These are phyloP conservation scores for Xerocomus spinulosus DNA, from an alignment of 768 basidiomycete genomes.

Conservation along the genomic window DNA sequence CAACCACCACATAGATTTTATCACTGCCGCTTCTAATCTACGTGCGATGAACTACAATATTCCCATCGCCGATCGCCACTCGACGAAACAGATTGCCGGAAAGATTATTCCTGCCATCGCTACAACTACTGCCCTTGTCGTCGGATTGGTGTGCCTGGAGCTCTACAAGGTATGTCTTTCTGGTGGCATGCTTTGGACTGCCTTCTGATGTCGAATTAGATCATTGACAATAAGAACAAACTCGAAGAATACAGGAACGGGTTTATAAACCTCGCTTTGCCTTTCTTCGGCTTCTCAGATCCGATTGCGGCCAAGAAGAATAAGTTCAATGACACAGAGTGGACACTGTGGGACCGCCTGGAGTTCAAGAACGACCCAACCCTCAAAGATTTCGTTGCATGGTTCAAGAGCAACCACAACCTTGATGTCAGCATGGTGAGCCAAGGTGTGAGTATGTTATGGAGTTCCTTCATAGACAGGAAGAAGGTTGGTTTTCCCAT, in stretches of 20 bases:
- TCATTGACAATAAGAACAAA: conserved; percentile 93
- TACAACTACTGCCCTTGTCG: conserved; percentile 94
- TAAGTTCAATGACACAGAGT: conserved; percentile 84
- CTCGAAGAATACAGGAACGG: conserved; percentile 98
- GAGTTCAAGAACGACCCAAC: conserved; percentile 89
- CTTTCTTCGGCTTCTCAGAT: conserved; percentile 99
- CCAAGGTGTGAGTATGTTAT: conserved; percentile 96
- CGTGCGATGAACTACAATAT: conserved; percentile 96
- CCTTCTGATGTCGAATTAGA: conserved; percentile 39
- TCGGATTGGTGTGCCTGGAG: conserved; percentile 94
- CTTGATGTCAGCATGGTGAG: conserved; percentile 94
- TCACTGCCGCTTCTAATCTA: conserved; percentile 95
- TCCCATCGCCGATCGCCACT: conserved; percentile 77
- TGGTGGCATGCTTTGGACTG: background rate
- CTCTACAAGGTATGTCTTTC: conserved; percentile 75
- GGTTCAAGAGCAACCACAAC: conserved; percentile 80
- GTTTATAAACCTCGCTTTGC: conserved; percentile 94
- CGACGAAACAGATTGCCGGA: conserved; percentile 96
- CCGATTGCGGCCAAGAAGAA: conserved; percentile 86
- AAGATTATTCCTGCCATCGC: conserved; percentile 99
- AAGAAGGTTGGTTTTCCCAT: conserved; percentile 64
- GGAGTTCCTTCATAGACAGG: conserved; percentile 89
- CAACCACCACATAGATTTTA: conserved; percentile 98
- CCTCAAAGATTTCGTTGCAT: conserved; percentile 75
- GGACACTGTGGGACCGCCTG: conserved; percentile 99